Conservation (phyloP, 2,329 filamentous ascomycete species). For the Colletotrichum tanaceti region DNA sequence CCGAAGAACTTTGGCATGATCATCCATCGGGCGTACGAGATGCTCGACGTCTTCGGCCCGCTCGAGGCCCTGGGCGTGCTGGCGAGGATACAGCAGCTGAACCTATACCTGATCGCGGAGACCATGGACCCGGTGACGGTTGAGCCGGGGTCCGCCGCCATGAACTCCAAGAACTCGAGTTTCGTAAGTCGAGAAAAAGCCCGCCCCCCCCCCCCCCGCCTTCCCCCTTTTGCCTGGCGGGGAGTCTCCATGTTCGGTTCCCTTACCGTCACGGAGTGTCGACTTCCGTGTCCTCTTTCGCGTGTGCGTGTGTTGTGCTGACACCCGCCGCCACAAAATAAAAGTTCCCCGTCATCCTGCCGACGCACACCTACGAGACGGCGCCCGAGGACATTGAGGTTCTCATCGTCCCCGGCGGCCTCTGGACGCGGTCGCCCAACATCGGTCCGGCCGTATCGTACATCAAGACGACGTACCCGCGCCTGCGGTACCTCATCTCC, state of each 20-base stretch:
- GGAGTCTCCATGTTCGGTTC: no score
- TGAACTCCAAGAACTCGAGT: slow-evolving; percentile 37
- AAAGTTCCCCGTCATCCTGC: slow-evolving; percentile 39
- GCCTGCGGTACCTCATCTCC: slow-evolving; percentile 62
- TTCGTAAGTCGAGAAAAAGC: slow-evolving; percentile 39
- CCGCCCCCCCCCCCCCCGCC: not conserved
- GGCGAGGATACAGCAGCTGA: slow-evolving; percentile 26
- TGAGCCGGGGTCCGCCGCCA: slow-evolving; percentile 16
- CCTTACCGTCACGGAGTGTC: slow-evolving; percentile 7
- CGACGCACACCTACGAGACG: slow-evolving; percentile 56
- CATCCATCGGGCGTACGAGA: slow-evolving; percentile 58
- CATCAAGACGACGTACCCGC: slow-evolving; percentile 52
- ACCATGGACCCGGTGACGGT: slow-evolving; percentile 36
- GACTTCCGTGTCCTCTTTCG: slow-evolving; percentile 1
- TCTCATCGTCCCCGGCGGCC: slow-evolving; percentile 66
- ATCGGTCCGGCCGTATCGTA: slow-evolving; percentile 48
- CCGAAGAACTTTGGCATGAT: slow-evolving; percentile 54
- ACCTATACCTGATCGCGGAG: slow-evolving; percentile 31
- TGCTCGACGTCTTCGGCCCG: slow-evolving; percentile 60
- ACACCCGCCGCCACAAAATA: not conserved
- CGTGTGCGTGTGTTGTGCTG: not conserved
- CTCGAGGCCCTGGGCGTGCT: slow-evolving; percentile 52
- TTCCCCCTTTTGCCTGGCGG: not conserved
- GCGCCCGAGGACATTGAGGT: slow-evolving; percentile 61
- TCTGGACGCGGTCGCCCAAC: slow-evolving; percentile 43